Percentiles rank a stretch among this genome's conserved stretches.
phyloP scores from a whole-genome alignment of 2,329 filamentous ascomycete genomes.

The Curvularia sp. region DNA sequence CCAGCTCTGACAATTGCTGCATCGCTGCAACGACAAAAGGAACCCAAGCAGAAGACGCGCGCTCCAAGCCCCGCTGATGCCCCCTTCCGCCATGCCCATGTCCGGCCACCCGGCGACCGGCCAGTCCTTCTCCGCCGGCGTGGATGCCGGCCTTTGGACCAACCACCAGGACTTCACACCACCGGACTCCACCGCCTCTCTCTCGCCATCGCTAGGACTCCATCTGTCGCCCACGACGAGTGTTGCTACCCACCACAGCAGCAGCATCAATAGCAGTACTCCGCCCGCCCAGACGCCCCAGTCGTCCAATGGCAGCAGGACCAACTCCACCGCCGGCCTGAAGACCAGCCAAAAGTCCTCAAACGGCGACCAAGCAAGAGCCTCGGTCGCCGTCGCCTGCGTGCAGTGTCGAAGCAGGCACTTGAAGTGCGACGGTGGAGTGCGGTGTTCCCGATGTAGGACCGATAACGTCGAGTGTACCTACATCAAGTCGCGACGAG shows the following conservation, averaged over 20 bases:
- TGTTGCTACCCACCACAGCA: constrained; percentile 36
- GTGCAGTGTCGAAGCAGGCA: constrained; percentile 60
- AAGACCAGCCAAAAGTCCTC: constrained; percentile 32
- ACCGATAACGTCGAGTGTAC: constrained; percentile 55
- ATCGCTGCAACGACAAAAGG: constrained; percentile 5
- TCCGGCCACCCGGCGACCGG: constrained; percentile 33
- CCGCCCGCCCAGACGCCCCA: constrained; percentile 43
- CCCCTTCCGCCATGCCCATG: constrained; percentile 39
- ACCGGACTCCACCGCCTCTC: constrained; percentile 33
- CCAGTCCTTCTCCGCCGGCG: constrained; percentile 37
- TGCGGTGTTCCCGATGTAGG: constrained; percentile 58
- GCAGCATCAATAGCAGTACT: constrained; percentile 39
- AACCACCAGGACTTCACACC: constrained; percentile 34
- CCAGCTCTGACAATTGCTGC: constrained; percentile 16
- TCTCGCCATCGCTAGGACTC: constrained; percentile 33
- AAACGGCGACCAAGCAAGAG: constrained; percentile 32
- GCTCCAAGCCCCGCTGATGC: constrained; percentile 18
- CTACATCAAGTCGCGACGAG: constrained; percentile 61
- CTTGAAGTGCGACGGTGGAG: constrained; percentile 61
- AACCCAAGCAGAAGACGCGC: not conserved
- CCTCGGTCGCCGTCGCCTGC: constrained; percentile 56
- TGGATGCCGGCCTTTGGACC: constrained; percentile 46
- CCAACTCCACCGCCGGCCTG: constrained; percentile 25
- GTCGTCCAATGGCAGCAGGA: constrained; percentile 31
- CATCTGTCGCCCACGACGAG: constrained; percentile 43